A percentile compares a stretch with the other conserved stretches of the same genome.
phyloP scores from a whole-genome alignment of 2,329 filamentous ascomycete genomes.

The Trichoderma afroharzianum region DNA sequence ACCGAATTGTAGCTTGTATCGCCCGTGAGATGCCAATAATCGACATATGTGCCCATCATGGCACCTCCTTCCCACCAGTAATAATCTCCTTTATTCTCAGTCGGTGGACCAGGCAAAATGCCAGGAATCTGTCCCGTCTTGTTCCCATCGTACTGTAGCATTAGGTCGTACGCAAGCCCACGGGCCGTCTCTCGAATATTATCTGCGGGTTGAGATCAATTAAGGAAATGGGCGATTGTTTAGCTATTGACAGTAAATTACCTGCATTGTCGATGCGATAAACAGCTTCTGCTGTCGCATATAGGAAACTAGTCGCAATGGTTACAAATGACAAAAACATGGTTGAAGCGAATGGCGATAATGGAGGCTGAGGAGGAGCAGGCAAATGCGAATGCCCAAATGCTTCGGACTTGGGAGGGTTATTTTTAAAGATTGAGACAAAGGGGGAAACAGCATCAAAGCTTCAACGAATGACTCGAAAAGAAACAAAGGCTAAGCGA shows the following conservation, averaged over 20 bases:
- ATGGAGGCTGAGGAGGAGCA: neutral
- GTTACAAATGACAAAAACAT: neutral
- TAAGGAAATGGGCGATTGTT: neutral
- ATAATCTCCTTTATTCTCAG: conserved; percentile 47
- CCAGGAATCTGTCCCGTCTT: conserved; percentile 50
- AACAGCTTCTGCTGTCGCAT: neutral
- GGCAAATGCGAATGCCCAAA: neutral
- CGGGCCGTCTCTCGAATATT: conserved; percentile 46
- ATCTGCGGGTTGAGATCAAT: conserved; percentile 28
- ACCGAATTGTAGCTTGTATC: conserved; percentile 60
- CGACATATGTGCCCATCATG: conserved; percentile 64
- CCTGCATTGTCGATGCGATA: neutral
- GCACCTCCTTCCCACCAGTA: conserved; percentile 75
- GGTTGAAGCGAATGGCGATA: neutral
- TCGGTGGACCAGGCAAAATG: conserved; percentile 54
- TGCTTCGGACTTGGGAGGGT: no score
- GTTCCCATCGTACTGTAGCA: conserved; percentile 51
- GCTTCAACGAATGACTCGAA: neutral
- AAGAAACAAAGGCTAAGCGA: neutral
- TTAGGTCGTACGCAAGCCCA: conserved; percentile 48
- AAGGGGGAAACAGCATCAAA: neutral
- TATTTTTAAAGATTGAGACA: neutral
- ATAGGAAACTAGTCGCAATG: neutral
- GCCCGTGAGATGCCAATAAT: conserved; percentile 67
- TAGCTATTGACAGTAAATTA: neutral